phyloP scores from a whole-genome alignment of 192 early-diverging fungal genomes.

The Thamnidium elegans region DNA sequence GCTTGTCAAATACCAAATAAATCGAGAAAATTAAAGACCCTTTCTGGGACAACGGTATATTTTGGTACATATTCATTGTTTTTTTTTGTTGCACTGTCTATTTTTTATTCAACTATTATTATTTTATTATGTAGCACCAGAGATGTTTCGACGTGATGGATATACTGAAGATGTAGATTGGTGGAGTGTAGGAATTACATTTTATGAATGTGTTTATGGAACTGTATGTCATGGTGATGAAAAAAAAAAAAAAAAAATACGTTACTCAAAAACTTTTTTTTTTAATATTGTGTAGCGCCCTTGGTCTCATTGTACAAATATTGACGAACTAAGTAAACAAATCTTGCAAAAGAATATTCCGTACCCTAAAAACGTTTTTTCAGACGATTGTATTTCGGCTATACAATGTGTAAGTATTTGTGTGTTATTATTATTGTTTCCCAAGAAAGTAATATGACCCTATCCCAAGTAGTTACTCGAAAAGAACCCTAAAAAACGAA shows the following conservation, averaged over 20 bases:
- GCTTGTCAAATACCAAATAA: conserved; percentile 64
- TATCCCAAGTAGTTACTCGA: conserved; percentile 50
- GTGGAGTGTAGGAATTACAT: conserved; percentile 91
- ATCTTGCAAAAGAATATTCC: conserved; percentile 63
- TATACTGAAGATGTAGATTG: conserved; percentile 88
- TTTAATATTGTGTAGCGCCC: conserved; percentile 28
- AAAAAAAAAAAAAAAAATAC: not conserved
- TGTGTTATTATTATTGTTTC: too few relatives aligned
- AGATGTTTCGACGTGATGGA: conserved; percentile 62
- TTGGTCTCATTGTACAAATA: conserved; percentile 62
- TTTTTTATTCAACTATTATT: not conserved
- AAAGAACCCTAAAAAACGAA: conserved; percentile 43
- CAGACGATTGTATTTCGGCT: conserved; percentile 62
- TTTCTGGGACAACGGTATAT: conserved; percentile 88
- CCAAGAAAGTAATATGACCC: too few relatives aligned
- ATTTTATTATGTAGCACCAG: conserved; percentile 52
- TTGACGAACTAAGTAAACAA: conserved; percentile 57
- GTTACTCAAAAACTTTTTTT: conserved; percentile 3
- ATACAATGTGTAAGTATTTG: conserved; percentile 57
- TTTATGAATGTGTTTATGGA: conserved; percentile 87
- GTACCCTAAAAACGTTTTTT: conserved; percentile 52
- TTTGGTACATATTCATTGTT: conserved; percentile 72
- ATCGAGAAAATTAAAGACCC: conserved; percentile 65
- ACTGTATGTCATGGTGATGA: conserved; percentile 41
- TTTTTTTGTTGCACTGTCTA: not conserved